Base-by-base conservation (phyloP, 257 asterid species). In the Jasminum sambac region DNA sequence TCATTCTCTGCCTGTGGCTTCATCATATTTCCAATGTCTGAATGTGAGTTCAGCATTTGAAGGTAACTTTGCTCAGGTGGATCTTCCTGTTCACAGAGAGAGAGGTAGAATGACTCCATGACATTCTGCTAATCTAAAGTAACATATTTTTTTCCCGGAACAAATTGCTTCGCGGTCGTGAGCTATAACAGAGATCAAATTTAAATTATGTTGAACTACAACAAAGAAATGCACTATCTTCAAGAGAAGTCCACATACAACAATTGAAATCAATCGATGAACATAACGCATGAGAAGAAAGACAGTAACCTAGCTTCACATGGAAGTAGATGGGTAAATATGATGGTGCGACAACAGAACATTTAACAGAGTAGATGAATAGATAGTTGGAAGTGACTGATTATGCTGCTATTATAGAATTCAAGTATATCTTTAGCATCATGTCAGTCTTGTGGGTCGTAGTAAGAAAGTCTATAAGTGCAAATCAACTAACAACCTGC, bases 51-150 rank as follows among this genome's bases (percentile, higher is more conserved):
- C 80, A 78, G 81, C 74, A 74, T 74, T 67, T 81, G 90, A 69
- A 79, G 65, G 68, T 77, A 78, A 65, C 82, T 73, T 39, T 74
- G 81, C 63, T 74, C 80, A 26, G 74, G 66, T 59, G 75, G 87
- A 72, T 76, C 83, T 72, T 83, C 88, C 73, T 71, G 84, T 76
- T 71, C 87, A 57, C 62, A 84, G 70, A 83, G 77, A 75, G 61
- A 66, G 48, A 72, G 34, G 76, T 69, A 72, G 63, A 74, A 82
- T 46, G 78, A 78, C 69, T 74, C 87, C 60, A 34, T 69, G 61
- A 48, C 72, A 75, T 62, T 73, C 62, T 72, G 84, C 63, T 79
- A 85, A 76, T 74, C 74, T 64, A 79, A 78, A 76, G 83, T 72
- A 75, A 84, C 66, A 68, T 76, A 63, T 67, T 77, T 63, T 78